Conservation (phyloP, 2,329 filamentous ascomycete species). For the Penicillium rolfsii region DNA sequence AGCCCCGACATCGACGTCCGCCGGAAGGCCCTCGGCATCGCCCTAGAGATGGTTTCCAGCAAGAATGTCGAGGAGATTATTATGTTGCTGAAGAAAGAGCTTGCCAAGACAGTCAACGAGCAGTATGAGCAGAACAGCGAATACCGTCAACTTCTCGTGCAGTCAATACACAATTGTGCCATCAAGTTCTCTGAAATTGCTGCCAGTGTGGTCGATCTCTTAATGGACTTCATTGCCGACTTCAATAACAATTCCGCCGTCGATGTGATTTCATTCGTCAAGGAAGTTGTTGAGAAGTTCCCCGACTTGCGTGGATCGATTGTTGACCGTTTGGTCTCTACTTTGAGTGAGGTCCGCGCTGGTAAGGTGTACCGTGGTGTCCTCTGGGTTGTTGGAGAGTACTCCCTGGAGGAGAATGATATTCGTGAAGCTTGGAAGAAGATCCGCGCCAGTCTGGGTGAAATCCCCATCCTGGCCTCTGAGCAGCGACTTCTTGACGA, state of each 20-base stretch:
- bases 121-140: conserved; percentile 97
- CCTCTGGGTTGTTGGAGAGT: conserved; percentile 97
- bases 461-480: conserved; percentile 94
- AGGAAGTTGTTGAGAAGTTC: conserved; percentile 98
- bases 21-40: conserved; percentile 85
- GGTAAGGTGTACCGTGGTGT: conserved; percentile 97
- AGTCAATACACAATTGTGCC: conserved; percentile 96
- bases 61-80: conserved; percentile 99
- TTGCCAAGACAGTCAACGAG: conserved; percentile 96
- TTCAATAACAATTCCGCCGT: conserved; percentile 97
- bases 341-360: conserved; percentile 87
- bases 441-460: conserved; percentile 88
- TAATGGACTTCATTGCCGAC: conserved; percentile 99
- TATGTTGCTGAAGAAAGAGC: conserved; percentile 92
- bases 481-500: conserved; percentile 91
- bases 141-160: conserved; percentile 92
- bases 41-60: conserved; percentile 96
- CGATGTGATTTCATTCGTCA: conserved; percentile 97
- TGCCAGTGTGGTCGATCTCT: conserved; percentile 89
- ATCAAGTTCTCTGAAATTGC: conserved; percentile 99
- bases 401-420: conserved; percentile 89
- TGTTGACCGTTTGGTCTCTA: conserved; percentile 83
- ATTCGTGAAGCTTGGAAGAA: conserved; percentile 97
- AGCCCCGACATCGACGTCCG: conserved; percentile 96
- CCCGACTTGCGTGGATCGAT: conserved; percentile 85